Base-by-base conservation (phyloP, 352 stramenopile species). In the Pythium sukuiense region DNA sequence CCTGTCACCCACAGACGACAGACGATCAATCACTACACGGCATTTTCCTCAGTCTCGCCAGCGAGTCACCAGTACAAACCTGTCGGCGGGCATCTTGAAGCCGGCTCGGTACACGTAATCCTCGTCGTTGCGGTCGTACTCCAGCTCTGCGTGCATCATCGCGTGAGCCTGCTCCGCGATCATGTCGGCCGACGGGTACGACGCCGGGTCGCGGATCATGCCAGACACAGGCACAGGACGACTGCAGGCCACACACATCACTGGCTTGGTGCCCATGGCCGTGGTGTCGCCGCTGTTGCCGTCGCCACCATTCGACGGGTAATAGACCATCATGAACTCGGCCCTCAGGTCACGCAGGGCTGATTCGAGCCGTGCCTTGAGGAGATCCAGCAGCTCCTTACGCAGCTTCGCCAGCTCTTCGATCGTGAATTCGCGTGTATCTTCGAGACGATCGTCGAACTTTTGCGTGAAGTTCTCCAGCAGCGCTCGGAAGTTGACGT, bases 161-260 rank as follows among this genome's bases (percentile, higher is more conserved):
- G 69, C 59, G 56, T 69, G 63, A 18, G 63, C 56, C 29, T 75
- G 69, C 60, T 82, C 58, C n/a, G 62, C 63, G 63, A 74, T 65
- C 13, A 67, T 27, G 26, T 89, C 82, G 18, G 65, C 60, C 4
- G 79, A 75, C n/a, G 74, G 70, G 30, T 85, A 75, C 52, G 79
- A 74, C 8, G 72, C 79, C 45, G 77, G 70, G 60, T 92, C 83
- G 18, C 79, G 77, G 11, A 93, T 70, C 37, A 79, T 39, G 1
- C 45, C 39, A 9, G 82, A 93, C 26, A 93, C 82, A 0, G 82
- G 81, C 14, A 93, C 86, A 0, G 86, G 86, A 0, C 84, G 81
- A 59, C 84, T 93, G 59, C 86, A 93, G 5, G 85, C 85, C 29
- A 95, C 85, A 57, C 85, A 93, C 83, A 95, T 92, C 27, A 90